Percentiles rank a stretch among this genome's conserved stretches.
Conservation (phyloP, 768 basidiomycete species). For the Artomyces pyxidatus region DNA sequence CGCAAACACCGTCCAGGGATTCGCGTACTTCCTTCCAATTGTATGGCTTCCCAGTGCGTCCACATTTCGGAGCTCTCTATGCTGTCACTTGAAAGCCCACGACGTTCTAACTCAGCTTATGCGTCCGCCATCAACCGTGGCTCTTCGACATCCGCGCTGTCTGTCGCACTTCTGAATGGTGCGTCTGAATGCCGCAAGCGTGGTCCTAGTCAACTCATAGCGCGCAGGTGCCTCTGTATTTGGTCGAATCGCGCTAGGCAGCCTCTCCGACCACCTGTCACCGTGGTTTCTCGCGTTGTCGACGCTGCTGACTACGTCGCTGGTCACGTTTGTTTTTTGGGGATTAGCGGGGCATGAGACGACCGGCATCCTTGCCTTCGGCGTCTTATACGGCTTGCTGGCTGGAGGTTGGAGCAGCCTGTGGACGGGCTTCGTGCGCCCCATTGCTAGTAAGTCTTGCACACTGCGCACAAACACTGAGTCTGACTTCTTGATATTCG, state of each 20-base stretch:
- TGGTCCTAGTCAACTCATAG: neutral
- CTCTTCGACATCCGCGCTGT: conserved; percentile 11
- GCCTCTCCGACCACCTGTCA: conserved; percentile 16
- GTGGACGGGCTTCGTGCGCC: conserved; percentile 23
- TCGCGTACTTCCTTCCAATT: conserved; percentile 20
- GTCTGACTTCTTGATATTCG: neutral
- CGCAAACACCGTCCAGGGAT: conserved; percentile 20
- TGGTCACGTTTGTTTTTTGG: conserved; percentile 26
- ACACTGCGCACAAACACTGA: neutral
- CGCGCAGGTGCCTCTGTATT: conserved; percentile 13
- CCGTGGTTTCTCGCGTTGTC: conserved; percentile 18
- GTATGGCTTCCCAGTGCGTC: conserved; percentile 22
- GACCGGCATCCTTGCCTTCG: conserved; percentile 21
- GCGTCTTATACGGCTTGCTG: conserved; percentile 22
- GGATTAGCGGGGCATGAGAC: conserved; percentile 19
- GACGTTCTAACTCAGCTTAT: conserved; percentile 10
- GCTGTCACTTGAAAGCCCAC: neutral
- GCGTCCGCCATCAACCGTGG: conserved; percentile 13
- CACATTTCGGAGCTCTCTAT: neutral
- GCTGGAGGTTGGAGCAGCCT: conserved; percentile 27
- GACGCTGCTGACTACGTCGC: conserved; percentile 16
- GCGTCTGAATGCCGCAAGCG: too few species aligned
- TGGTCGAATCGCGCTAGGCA: conserved; percentile 13
- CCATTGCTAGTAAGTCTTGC: conserved; percentile 16
- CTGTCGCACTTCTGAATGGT: conserved; percentile 18